Evolutionary conservation across 1,284 basidiomycete species (phyloP).

Genomic region (Cutaneotrichosporon daszewskae): DNA sequence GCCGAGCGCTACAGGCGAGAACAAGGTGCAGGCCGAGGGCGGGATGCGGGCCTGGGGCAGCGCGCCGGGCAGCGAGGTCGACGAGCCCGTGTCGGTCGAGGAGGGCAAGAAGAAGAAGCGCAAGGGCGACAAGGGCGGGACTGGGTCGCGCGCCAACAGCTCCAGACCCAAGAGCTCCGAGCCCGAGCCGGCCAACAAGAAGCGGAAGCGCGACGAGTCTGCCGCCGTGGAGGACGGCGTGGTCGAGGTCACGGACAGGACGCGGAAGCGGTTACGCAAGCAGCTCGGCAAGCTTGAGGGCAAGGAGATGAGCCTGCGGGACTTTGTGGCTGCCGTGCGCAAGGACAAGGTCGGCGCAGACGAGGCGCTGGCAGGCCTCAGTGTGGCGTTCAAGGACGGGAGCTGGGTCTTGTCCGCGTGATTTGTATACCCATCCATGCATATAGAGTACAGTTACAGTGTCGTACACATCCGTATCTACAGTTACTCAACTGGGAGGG

Average conservation of each 20-base stretch:
- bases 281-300: constrained; percentile 31
- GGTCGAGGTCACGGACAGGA: constrained; percentile 22
- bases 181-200: constrained; percentile 29
- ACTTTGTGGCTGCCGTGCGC: constrained; percentile 23
- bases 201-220: constrained; percentile 29
- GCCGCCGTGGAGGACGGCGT: constrained; percentile 3
- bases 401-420: constrained; percentile 29
- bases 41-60: constrained; percentile 46
- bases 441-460: constrained; percentile 6
- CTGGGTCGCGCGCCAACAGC: constrained; percentile 43
- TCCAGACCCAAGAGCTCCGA: constrained; percentile 1
- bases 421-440: constrained; percentile 3
- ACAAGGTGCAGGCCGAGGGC: constrained; percentile 24
- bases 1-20: constrained; percentile 27
- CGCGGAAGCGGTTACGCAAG: constrained; percentile 37
- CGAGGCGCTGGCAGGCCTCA: constrained; percentile 28
- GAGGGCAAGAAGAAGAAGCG: constrained; percentile 34
- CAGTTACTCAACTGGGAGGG: constrained; percentile 11
- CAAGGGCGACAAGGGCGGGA: constrained; percentile 47
- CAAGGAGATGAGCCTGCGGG: constrained; percentile 14
- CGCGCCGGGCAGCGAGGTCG: constrained; percentile 19
- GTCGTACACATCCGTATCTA: no score
- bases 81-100: neutral
- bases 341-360: constrained; percentile 29
- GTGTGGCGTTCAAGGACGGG: constrained; percentile 28